Percentiles rank a stretch among this genome's conserved stretches.
phyloP scores from a whole-genome alignment of 2,329 filamentous ascomycete species.

The Calonectria leucothoes region DNA sequence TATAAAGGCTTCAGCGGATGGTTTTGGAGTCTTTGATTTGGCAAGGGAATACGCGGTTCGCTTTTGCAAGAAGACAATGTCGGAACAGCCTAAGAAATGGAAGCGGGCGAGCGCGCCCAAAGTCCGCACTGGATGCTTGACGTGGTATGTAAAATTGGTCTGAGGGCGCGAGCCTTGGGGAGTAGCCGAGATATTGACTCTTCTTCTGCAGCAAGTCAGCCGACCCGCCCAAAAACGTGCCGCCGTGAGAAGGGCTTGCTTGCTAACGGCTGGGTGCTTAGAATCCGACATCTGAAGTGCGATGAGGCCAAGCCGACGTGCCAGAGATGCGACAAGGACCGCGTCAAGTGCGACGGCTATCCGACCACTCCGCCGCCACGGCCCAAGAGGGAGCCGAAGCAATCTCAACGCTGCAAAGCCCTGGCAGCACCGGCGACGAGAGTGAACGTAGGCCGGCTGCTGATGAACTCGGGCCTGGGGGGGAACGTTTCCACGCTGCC shows the following conservation, averaged over 20 bases:
- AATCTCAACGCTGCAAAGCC: not conserved
- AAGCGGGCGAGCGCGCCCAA: not conserved
- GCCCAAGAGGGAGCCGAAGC: not conserved
- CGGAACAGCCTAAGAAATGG: not conserved
- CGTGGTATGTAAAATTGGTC: not conserved
- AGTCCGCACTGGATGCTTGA: not conserved
- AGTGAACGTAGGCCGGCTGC: not conserved
- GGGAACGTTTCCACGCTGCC: not conserved
- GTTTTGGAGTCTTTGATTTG: not conserved
- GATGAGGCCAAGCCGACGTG: not conserved
- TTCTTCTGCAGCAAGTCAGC: not conserved
- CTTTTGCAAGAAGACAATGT: not conserved
- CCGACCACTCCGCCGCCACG: not conserved
- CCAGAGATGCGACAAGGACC: not conserved
- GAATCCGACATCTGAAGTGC: conserved; percentile 6
- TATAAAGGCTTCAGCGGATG: not conserved
- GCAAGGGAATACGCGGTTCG: not conserved
- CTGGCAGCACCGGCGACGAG: not conserved
- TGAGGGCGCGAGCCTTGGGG: not conserved
- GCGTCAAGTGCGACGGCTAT: not conserved
- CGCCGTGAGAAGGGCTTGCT: not conserved
- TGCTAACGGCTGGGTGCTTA: not conserved
- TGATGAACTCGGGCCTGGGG: not conserved
- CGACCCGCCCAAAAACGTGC: not conserved
- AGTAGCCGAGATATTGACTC: not conserved